These are phyloP conservation scores for Pleurotus giganteus DNA, from an alignment of 768 basidiomycete genomes.

Conservation along the genomic window DNA sequence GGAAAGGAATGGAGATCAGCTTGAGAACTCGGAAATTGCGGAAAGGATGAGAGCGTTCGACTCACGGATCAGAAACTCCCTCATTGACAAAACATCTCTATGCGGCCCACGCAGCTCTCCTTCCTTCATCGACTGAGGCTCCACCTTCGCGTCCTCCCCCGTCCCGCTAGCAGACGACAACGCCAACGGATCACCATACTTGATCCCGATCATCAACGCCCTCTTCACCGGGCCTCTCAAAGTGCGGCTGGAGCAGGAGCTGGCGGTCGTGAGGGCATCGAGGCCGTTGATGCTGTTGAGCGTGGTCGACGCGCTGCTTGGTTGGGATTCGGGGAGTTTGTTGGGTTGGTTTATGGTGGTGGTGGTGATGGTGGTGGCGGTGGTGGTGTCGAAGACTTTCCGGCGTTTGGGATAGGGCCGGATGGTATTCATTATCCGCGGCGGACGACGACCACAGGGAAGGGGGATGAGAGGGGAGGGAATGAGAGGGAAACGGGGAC, in stretches of 20 bases:
- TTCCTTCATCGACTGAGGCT: not conserved
- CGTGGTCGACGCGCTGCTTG: too few species aligned
- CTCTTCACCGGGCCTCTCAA: slow-evolving; percentile 19
- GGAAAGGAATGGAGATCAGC: not conserved
- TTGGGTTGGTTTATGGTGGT: not conserved
- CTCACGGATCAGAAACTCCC: slow-evolving; percentile 36
- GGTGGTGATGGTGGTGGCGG: not conserved
- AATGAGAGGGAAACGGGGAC: too few species aligned
- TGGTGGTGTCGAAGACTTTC: not conserved
- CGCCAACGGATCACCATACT: slow-evolving; percentile 21
- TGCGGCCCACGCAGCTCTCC: slow-evolving; percentile 31
- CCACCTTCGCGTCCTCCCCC: not conserved
- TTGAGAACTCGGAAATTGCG: slow-evolving; percentile 2
- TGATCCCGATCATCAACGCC: slow-evolving; percentile 37
- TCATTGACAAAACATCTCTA: slow-evolving; percentile 33
- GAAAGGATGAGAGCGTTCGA: slow-evolving; percentile 1
- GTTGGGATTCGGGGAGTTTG: too few species aligned
- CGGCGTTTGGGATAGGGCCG: slow-evolving; percentile 1
- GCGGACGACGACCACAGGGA: too few species aligned
- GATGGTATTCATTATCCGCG: slow-evolving; percentile 4
- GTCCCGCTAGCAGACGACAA: too few species aligned
- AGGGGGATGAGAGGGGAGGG: too few species aligned
- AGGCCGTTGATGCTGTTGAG: too few species aligned
- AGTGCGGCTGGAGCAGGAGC: not conserved
- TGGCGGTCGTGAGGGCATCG: too few species aligned